Conservation (phyloP, 495 filamentous ascomycete genomes). For the Aspergillus heteromorphus region DNA sequence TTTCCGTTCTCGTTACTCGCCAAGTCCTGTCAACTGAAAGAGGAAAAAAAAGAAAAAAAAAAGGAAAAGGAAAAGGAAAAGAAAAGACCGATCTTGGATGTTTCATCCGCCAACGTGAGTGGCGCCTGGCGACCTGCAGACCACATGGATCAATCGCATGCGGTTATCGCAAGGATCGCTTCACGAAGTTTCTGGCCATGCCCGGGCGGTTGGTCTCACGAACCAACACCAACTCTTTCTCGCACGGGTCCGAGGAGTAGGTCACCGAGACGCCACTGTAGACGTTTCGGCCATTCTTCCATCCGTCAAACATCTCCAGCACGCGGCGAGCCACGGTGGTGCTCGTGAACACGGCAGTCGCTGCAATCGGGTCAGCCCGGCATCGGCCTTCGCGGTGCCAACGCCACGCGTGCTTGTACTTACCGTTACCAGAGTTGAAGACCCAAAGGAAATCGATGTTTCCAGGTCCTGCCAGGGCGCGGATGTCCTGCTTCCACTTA, state of each 20-base stretch:
- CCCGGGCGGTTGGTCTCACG: constrained; percentile 15
- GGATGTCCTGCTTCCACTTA: constrained; percentile 29
- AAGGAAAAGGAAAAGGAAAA: too few species aligned
- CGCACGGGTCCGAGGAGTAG: constrained; percentile 33
- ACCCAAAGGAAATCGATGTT: constrained; percentile 32
- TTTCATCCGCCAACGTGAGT: not conserved
- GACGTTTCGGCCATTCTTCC: constrained; percentile 18
- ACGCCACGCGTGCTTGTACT: constrained; percentile 2
- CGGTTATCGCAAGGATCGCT: constrained; percentile 12
- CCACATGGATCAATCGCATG: not conserved
- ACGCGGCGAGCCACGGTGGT: constrained; percentile 29
- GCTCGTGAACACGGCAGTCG: constrained; percentile 32
- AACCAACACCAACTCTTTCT: constrained; percentile 27
- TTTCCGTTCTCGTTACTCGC: not conserved
- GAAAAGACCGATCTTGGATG: not conserved
- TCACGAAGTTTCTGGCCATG: constrained; percentile 12
- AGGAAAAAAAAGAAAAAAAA: too few species aligned
- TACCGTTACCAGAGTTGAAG: constrained; percentile 35
- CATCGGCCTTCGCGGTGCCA: too few species aligned
- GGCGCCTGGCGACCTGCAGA: not conserved
- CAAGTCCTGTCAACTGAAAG: not conserved
- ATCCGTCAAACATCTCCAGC: constrained; percentile 22
- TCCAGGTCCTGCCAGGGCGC: constrained; percentile 21
- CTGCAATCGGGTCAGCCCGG: constrained; percentile 12
- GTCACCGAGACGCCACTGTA: constrained; percentile 29